A percentile compares a stretch with the other conserved stretches of the same genome.
These are phyloP conservation scores for Aspergillus sp. DNA, from an alignment of 2,329 filamentous ascomycete genomes.

Conservation along the genomic window DNA sequence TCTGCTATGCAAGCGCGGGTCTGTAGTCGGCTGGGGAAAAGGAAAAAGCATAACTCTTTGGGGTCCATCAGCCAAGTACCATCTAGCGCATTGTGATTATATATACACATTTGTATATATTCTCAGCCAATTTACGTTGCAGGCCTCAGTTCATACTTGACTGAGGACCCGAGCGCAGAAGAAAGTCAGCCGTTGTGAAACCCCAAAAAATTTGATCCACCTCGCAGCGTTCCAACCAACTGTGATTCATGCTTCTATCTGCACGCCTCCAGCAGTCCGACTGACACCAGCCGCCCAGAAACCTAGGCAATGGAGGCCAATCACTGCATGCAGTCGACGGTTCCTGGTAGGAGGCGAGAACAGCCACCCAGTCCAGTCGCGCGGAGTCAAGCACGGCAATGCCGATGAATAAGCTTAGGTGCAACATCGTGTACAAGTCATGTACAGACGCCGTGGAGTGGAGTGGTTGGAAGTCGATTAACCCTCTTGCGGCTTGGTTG, in stretches of 20 bases:
- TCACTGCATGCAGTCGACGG: constrained; percentile 17
- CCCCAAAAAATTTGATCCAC: constrained; percentile 35
- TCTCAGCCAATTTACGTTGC: background rate
- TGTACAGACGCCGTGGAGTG: constrained; percentile 1
- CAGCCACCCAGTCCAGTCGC: constrained; percentile 5
- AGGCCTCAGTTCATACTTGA: constrained; percentile 27
- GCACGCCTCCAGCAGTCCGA: constrained; percentile 18
- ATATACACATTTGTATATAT: constrained; percentile 11
- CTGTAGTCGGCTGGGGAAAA: background rate
- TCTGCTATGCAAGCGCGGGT: background rate
- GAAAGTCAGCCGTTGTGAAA: constrained; percentile 41
- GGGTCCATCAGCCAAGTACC: background rate
- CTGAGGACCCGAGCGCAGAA: constrained; percentile 32
- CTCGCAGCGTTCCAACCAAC: constrained; percentile 25
- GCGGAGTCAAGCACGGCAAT: constrained; percentile 9
- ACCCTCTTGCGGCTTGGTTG: constrained; percentile 11
- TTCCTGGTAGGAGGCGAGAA: constrained; percentile 15
- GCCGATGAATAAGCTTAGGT: constrained; percentile 20
- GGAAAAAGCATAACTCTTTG: constrained; percentile 3
- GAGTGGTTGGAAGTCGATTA: constrained; percentile 3
- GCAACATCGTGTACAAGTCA: constrained; percentile 17
- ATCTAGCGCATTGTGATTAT: constrained; percentile 13
- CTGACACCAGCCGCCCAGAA: constrained; percentile 19
- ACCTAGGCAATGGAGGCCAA: constrained; percentile 19
- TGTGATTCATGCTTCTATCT: constrained; percentile 9